Evolutionary conservation across 2,329 filamentous ascomycete genomes (phyloP).

Genomic region (Paraphoma chrysanthemicola): DNA sequence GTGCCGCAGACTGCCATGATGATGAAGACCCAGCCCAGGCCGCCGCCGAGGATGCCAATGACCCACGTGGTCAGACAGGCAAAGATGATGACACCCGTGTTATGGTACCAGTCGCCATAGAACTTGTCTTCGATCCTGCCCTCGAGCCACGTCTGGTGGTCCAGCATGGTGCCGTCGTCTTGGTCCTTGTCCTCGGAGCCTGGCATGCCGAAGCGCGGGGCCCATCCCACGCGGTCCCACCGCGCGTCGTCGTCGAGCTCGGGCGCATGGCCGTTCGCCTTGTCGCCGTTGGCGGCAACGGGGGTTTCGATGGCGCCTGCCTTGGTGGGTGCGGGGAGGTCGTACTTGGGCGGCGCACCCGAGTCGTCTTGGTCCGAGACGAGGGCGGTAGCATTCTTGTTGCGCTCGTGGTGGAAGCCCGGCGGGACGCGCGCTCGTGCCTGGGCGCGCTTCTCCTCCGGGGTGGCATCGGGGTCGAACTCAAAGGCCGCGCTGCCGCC

Average conservation of each 20-base stretch:
- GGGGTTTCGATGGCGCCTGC: conserved; percentile 67
- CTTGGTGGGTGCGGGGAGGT: conserved; percentile 78
- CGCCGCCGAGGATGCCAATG: conserved; percentile 85
- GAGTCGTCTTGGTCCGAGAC: conserved; percentile 71
- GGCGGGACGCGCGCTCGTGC: conserved; percentile 70
- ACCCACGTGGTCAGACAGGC: conserved; percentile 91
- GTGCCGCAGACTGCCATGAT: conserved; percentile 92
- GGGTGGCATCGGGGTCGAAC: conserved; percentile 85
- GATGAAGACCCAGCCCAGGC: conserved; percentile 90
- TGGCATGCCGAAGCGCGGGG: conserved; percentile 75
- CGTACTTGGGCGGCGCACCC: conserved; percentile 64
- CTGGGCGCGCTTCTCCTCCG: conserved; percentile 84
- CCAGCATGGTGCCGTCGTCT: conserved; percentile 73
- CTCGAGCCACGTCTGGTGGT: conserved; percentile 89
- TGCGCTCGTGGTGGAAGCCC: conserved; percentile 67
- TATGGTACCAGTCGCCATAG: conserved; percentile 99
- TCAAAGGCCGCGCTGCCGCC: conserved; percentile 81
- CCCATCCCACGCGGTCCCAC: conserved; percentile 77
- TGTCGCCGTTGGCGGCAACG: conserved; percentile 55
- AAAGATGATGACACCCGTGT: conserved; percentile 91
- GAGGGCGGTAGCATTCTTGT: conserved; percentile 71
- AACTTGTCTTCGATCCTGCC: conserved; percentile 84
- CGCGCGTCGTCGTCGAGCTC: conserved; percentile 61
- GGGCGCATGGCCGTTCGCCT: conserved; percentile 60
- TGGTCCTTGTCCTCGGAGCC: conserved; percentile 59